phyloP scores from a whole-genome alignment of 257 asterid genomes.

The Nicotiana paniculata region DNA sequence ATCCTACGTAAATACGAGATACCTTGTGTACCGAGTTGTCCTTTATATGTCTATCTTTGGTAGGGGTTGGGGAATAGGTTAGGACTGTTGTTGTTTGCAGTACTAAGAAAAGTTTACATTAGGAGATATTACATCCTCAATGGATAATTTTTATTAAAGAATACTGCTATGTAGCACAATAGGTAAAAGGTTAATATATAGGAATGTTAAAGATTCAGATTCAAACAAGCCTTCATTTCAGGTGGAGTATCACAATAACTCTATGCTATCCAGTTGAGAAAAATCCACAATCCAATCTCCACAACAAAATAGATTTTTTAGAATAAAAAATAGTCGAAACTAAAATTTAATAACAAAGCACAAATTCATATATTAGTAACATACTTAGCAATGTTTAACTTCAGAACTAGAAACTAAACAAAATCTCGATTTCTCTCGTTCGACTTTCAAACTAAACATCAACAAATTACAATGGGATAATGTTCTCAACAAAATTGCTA shows the following conservation, averaged over 20 bases:
- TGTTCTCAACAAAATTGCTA: neutral
- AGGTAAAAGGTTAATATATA: neutral
- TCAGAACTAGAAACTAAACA: neutral
- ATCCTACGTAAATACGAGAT: too few species aligned
- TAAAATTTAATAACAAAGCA: too few species aligned
- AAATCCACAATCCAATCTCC: neutral
- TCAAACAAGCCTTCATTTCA: conserved; percentile 1
- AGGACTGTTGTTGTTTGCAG: neutral
- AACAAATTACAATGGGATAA: neutral
- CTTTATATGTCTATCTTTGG: too few species aligned
- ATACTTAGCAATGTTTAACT: too few species aligned
- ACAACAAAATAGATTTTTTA: neutral
- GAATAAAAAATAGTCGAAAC: neutral
- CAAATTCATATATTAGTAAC: too few species aligned
- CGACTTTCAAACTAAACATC: neutral
- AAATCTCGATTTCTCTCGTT: neutral
- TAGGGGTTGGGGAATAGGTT: too few species aligned
- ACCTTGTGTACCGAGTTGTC: too few species aligned
- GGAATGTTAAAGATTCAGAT: conserved; percentile 5
- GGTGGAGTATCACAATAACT: neutral
- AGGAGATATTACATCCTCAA: neutral
- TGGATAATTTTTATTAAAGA: neutral
- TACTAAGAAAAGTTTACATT: neutral
- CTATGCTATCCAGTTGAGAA: neutral
- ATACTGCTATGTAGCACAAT: neutral